Evolutionary conservation across 495 filamentous ascomycete genomes (phyloP), one percentile per base, ranked within the genome.

Genomic region (Penicillium paxilli): DNA sequence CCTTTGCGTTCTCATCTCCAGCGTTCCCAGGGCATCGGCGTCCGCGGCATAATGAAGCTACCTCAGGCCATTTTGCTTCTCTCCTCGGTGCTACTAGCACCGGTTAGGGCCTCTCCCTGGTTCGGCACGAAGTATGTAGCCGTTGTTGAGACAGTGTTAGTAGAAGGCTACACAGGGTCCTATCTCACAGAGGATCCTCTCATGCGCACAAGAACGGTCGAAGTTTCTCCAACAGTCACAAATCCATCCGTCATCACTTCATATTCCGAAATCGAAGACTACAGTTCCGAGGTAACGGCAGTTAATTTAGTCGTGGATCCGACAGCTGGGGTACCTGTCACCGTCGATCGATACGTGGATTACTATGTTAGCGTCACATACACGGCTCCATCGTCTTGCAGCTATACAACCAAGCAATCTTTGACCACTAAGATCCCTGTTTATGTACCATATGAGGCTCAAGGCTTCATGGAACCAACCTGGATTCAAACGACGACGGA

Each of bases 311-410:
- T 60, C 32, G 49, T 60, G 0, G 57, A 40, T 2, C 52, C 57
- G 1, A 46, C 52, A 10, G 57, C 55, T 37, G 59, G 49, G 30
- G 47, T 54, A 21, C 33, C 32, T 14, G 56, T 42, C 30, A 69
- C 62, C 3, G 49, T 22, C 22, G 24, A 60, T 44, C 26, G 20
- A 22, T 52, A 44, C n/a, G 20, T 37, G 22, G 19, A 57, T 22
- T 67, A 69, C 48, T 65, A 60, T 24, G 57, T 65, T 17, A 49
- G 54, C 14, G 24, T 71, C 20, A 55, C 59, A 22, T 69, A 57
- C 45, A 70, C 67, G 9, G 70, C 73, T 1, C 64, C 64, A 1
- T 25, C 67, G 3, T 58, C 62, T 21, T 68, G 69, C 55, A 53
- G 51, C 10, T 56, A 48, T 23, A 60, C 57, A 23, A 37, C 51